A percentile compares a stretch with the other conserved stretches of the same genome.
phyloP scores from a whole-genome alignment of 2,329 filamentous ascomycete species.

The Ophiostoma piceae region DNA sequence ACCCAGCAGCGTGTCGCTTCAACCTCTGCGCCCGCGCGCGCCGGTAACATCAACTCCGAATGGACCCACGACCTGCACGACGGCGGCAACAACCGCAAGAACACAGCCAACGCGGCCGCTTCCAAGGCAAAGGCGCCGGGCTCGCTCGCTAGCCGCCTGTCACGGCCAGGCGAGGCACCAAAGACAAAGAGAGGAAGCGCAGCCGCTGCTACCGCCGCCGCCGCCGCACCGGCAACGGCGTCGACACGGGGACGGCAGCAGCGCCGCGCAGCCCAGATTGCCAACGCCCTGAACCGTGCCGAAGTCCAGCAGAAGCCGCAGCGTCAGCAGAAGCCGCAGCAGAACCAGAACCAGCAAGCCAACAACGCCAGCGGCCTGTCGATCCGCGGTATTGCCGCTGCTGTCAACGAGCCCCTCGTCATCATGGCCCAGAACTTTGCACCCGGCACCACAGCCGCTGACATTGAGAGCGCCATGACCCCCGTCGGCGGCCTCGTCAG shows the following conservation, averaged over 20 bases:
- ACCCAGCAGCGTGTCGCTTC: slow-evolving; percentile 31
- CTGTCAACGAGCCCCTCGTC: slow-evolving; percentile 48
- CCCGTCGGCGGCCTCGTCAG: slow-evolving; percentile 64
- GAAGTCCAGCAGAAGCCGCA: slow-evolving; percentile 29
- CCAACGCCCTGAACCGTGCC: slow-evolving; percentile 42
- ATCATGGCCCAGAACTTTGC: slow-evolving; percentile 79
- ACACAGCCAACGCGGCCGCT: slow-evolving; percentile 30
- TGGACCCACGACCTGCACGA: slow-evolving; percentile 68
- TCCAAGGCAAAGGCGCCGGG: slow-evolving; percentile 28
- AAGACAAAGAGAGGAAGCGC: neutral
- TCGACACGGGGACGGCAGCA: slow-evolving; percentile 25
- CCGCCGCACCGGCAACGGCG: slow-evolving; percentile 28
- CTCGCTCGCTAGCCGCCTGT: slow-evolving; percentile 46
- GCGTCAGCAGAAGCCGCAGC: slow-evolving; percentile 29
- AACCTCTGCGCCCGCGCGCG: slow-evolving; percentile 31
- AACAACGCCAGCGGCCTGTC: slow-evolving; percentile 47
- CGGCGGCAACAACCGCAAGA: slow-evolving; percentile 28
- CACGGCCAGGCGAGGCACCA: slow-evolving; percentile 27
- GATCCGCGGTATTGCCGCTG: slow-evolving; percentile 66
- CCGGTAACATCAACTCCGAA: slow-evolving; percentile 56
- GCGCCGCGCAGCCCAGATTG: slow-evolving; percentile 40
- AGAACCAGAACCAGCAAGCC: slow-evolving; percentile 23
- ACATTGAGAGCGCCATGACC: slow-evolving; percentile 78
- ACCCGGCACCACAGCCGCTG: slow-evolving; percentile 71
- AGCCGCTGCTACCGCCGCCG: neutral